Evolutionary conservation across 2,329 filamentous ascomycete species (phyloP), one percentile per base, ranked within the genome.

Genomic region (Penicillium sp.): DNA sequence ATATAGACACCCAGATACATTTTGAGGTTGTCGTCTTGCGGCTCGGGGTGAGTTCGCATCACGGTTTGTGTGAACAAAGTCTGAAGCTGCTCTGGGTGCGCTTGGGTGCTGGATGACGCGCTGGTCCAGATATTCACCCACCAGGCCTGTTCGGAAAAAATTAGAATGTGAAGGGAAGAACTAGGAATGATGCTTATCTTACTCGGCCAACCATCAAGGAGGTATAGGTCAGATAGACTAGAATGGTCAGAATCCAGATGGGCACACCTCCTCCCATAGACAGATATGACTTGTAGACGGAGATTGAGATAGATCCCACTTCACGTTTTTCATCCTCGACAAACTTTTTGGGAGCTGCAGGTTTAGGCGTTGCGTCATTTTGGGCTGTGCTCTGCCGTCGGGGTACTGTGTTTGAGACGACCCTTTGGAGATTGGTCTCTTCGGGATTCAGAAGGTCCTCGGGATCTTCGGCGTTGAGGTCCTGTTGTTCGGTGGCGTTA

Each of bases 281-380:
- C 13, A 92, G 70, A 63, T 92, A 94, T 0, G 79, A 78, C 12
- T 76, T 64, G 57, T 92, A 93, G n/a, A 92, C 80, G 6, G 77
- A 76, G 21, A 77, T 76, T 60, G 86, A 86, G 29, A 93, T 84
- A 5, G 85, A 81, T 1, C 89, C 89, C 48, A 81, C 81, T 65
- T 90, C 87, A 51, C 85, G 81, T n/a, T 75, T 76, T 68, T 94
- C 89, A 2, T 90, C 88, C 64, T 90, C 85, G 24, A 89, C 82
- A 59, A 92, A 93, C 68, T 90, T 87, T 58, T 84, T 85, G 0
- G 84, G 79, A 6, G 68, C 53, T 4, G 60, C 53, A 4, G n/a
- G 26, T 42, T 53, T 66, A 50, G 47, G 53, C 39, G 16, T 51
- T 51, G 54, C 34, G 21, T 60, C 56, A 53, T 62, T 53, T 42